Conservation (phyloP, 2,329 filamentous ascomycete species). For the Pezicula rhizophila region DNA sequence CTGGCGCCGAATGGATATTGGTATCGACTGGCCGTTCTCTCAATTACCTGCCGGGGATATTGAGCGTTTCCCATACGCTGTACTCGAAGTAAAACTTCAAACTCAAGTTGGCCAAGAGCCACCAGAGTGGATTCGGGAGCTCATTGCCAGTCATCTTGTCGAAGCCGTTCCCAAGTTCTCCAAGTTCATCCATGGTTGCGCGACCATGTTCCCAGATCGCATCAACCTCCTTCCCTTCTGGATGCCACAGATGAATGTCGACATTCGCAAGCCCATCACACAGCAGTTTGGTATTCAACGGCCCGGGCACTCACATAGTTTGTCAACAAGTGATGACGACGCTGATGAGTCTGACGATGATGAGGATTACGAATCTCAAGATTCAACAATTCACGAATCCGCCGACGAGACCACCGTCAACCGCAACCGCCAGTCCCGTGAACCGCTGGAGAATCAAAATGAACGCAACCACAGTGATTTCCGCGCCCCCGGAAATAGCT, state of each 20-base stretch:
- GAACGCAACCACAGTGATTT: constrained; percentile 6
- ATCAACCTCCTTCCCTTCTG: constrained; percentile 93
- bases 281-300: constrained; percentile 89
- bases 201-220: constrained; percentile 75
- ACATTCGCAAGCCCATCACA: constrained; percentile 87
- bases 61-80: constrained; percentile 88
- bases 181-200: constrained; percentile 96
- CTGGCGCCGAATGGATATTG: constrained; percentile 96
- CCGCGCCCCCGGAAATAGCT: constrained; percentile 31
- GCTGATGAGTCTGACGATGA: constrained; percentile 63
- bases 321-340: constrained; percentile 72
- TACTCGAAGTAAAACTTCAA: constrained; percentile 95
- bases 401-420: constrained; percentile 14
- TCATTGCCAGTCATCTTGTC: constrained; percentile 88
- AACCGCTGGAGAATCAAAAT: constrained; percentile 19
- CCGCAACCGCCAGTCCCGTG: constrained; percentile 12
- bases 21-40: constrained; percentile 89
- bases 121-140: constrained; percentile 91
- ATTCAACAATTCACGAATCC: constrained; percentile 6
- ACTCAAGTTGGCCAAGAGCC: constrained; percentile 93
- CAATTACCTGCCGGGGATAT: constrained; percentile 82
- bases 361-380: constrained; percentile 20
- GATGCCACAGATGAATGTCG: constrained; percentile 97
- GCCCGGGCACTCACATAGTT: constrained; percentile 65
- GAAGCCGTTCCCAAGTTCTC: constrained; percentile 99